Conservation (phyloP, 176 grass and related monocot species). For the Zizania latifolia region DNA sequence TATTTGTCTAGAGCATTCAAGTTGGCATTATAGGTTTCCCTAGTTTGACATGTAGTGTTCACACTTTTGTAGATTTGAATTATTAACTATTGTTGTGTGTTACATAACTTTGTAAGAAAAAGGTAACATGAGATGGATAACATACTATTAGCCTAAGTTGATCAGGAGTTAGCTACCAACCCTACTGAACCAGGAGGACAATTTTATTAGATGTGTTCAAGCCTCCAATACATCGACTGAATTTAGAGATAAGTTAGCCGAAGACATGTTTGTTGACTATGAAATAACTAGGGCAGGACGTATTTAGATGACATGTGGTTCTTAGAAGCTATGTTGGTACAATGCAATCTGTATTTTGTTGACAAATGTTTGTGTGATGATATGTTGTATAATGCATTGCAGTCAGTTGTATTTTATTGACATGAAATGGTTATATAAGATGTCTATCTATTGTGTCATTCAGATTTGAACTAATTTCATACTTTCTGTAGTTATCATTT, state of each 20-base stretch:
- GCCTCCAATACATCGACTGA: not conserved
- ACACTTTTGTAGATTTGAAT: not conserved
- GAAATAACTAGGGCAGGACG: no score
- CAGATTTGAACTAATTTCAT: not conserved
- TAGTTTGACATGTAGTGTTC: no score
- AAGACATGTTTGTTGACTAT: not conserved
- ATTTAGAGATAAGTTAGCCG: not conserved
- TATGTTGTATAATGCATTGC: not conserved
- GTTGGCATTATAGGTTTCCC: no score
- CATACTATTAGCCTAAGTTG: not conserved
- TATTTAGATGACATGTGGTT: no score
- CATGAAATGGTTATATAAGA: no score
- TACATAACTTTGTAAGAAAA: not conserved
- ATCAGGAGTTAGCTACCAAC: not conserved
- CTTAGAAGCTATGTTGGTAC: not conserved
- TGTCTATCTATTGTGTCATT: no score
- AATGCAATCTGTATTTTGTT: not conserved
- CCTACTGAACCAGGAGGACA: not conserved
- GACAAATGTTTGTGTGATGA: no score
- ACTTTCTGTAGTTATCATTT: no score
- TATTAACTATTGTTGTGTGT: not conserved
- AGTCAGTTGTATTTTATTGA: no score
- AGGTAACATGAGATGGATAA: not conserved
- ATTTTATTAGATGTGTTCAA: not conserved
- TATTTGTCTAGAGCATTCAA: no score